Conservation (phyloP, 768 basidiomycete genomes). For the Ramaria rubella region DNA sequence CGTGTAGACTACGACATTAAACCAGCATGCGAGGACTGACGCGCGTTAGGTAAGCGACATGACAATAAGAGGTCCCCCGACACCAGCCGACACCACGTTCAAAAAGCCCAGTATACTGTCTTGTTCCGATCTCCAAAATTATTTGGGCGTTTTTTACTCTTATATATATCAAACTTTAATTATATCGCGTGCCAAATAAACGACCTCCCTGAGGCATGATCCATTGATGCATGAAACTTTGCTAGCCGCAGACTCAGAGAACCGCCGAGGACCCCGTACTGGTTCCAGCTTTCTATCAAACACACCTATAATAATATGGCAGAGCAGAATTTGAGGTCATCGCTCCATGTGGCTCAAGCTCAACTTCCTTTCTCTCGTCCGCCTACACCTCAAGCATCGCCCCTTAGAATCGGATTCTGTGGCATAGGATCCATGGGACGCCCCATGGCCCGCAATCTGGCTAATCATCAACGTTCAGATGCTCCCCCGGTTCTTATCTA, state of each 20-base stretch:
- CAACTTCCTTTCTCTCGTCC: slow-evolving; percentile 54
- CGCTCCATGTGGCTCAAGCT: slow-evolving; percentile 14
- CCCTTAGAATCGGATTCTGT: slow-evolving; percentile 41
- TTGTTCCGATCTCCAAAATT: too few relatives aligned
- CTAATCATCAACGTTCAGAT: slow-evolving; percentile 40
- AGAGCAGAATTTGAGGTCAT: neutral
- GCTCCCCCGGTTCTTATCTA: slow-evolving; percentile 58
- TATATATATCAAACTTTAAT: too few relatives aligned
- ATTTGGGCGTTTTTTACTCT: too few relatives aligned
- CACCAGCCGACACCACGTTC: too few relatives aligned
- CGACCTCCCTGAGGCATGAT: too few relatives aligned
- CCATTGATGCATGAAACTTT: neutral
- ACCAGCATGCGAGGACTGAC: neutral
- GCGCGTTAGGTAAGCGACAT: neutral
- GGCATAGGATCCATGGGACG: slow-evolving; percentile 27
- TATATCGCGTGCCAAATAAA: too few relatives aligned
- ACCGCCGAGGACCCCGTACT: too few relatives aligned
- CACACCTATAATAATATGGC: neutral
- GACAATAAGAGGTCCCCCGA: too few relatives aligned
- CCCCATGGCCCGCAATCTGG: slow-evolving; percentile 75
- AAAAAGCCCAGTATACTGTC: too few relatives aligned
- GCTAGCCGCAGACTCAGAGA: neutral
- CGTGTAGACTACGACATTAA: neutral
- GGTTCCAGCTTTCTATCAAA: neutral
- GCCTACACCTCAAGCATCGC: slow-evolving; percentile 36